Evolutionary conservation across 768 basidiomycete genomes (phyloP).

Genomic region (Strobilomyces dryophilus): DNA sequence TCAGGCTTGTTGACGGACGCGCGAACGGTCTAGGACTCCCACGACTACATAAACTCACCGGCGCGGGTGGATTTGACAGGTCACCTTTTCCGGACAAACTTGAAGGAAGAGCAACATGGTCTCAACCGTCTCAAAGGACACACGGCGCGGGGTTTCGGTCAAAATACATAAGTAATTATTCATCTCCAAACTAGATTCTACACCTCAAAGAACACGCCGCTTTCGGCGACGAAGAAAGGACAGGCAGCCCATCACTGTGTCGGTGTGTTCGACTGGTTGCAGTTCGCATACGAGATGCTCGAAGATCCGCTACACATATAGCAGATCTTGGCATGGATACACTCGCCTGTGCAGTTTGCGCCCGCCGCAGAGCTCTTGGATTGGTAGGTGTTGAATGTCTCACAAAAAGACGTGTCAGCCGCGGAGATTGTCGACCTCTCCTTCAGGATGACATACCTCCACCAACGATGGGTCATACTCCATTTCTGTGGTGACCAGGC

Average conservation of each 20-base stretch:
- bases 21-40: too few relatives aligned
- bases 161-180: too few relatives aligned
- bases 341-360: conserved; percentile 51
- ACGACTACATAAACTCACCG: too few relatives aligned
- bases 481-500: conserved; percentile 16
- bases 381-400: conserved; percentile 65
- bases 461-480: conserved; percentile 18
- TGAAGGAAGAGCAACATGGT: too few relatives aligned
- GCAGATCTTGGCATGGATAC: conserved; percentile 59
- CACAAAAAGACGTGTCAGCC: background rate
- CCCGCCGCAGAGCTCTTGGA: conserved; percentile 60
- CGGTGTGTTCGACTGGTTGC: conserved; percentile 58
- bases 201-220: too few relatives aligned
- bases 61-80: too few relatives aligned
- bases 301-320: conserved; percentile 71
- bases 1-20: too few relatives aligned
- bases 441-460: conserved; percentile 13
- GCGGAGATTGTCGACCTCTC: too few relatives aligned
- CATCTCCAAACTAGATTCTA: background rate
- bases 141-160: too few relatives aligned
- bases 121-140: too few relatives aligned
- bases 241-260: conserved; percentile 40
- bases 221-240: too few relatives aligned
- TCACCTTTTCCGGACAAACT: too few relatives aligned
- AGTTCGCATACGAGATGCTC: conserved; percentile 54